phyloP scores from a whole-genome alignment of 2,329 filamentous ascomycete genomes.

The Sporothrix protearum region DNA sequence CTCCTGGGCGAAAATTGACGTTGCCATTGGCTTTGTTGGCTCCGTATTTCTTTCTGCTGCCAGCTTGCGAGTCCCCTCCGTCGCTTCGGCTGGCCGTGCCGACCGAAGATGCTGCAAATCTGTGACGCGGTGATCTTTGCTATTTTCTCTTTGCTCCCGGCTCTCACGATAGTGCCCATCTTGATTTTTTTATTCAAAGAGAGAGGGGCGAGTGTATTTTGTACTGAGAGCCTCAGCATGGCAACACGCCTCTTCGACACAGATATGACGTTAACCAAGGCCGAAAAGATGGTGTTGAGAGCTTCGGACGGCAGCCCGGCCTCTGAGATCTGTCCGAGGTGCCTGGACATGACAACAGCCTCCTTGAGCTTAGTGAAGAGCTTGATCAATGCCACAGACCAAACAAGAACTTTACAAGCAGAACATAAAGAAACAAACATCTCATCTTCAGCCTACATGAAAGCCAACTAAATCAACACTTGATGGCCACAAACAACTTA shows the following conservation, averaged over 20 bases:
- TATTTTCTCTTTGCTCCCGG: neutral
- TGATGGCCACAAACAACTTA: too few species aligned
- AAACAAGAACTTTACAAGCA: neutral
- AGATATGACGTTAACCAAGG: too few species aligned
- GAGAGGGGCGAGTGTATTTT: too few species aligned
- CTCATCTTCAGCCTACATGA: too few species aligned
- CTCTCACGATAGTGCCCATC: neutral
- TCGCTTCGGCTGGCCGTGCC: neutral
- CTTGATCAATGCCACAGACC: neutral
- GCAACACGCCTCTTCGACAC: too few species aligned
- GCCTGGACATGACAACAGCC: neutral
- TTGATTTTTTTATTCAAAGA: neutral
- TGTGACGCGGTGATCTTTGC: neutral
- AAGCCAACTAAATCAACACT: too few species aligned
- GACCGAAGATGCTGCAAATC: neutral
- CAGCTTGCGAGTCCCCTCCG: neutral
- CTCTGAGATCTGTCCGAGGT: neutral
- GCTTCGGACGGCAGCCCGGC: neutral
- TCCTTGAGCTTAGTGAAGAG: neutral
- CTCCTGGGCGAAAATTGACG: neutral
- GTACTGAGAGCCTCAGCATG: too few species aligned
- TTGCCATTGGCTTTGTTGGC: neutral
- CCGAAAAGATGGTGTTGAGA: neutral
- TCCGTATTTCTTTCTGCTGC: neutral
- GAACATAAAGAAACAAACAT: too few species aligned